Base-by-base conservation (phyloP, 2,329 filamentous ascomycete genomes). In the Metarhizium anisopliae region DNA sequence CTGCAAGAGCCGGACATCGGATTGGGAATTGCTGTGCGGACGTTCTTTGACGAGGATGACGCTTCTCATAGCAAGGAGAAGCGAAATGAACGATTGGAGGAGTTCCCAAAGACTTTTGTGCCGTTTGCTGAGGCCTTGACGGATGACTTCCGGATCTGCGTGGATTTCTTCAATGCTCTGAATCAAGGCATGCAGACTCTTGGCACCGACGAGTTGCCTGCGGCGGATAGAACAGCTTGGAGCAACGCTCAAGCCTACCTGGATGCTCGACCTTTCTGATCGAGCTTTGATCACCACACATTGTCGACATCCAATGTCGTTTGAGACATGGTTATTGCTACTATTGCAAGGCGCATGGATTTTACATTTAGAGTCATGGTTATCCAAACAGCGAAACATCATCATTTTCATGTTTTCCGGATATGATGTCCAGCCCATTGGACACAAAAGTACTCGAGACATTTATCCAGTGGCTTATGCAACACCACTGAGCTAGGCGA, bases 21-120 rank as follows among this genome's bases (percentile, higher is more conserved):
- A 13, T 78, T 94, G 38, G 88, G 86, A 32, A 89, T 94, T 59
- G 88, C 89, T 1, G 83, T 91, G 45, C 89, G 90, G 70, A 90
- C 87, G 8, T 89, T 89, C 66, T 79, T 90, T 25, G 87, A 90
- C 61, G 87, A 91, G 57, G 75, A 91, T 51, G 79, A 82, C 52
- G 77, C 79, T 20, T 72, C 75, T 8, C 80, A 87, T 58, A 76
- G 80, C 10, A 70, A 70, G 3, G 76, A 80, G 54, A 66, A 71
- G 54, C 74, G 76, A 51, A 68, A 71, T 25, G 61, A 64, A 4
- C 77, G 77, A 56, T 75, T 79, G 57, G 59, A 70, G n/a, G 69
- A 71, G 6, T 85, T 85, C 64, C 77, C 79, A 2, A 67, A 65
- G 52, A 75, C 68, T 14, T 83, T 75, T 62, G 76, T 86, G n/a